These are phyloP conservation scores for Candida tibetensis DNA, from an alignment of 805 yeast species.

Conservation along the genomic window DNA sequence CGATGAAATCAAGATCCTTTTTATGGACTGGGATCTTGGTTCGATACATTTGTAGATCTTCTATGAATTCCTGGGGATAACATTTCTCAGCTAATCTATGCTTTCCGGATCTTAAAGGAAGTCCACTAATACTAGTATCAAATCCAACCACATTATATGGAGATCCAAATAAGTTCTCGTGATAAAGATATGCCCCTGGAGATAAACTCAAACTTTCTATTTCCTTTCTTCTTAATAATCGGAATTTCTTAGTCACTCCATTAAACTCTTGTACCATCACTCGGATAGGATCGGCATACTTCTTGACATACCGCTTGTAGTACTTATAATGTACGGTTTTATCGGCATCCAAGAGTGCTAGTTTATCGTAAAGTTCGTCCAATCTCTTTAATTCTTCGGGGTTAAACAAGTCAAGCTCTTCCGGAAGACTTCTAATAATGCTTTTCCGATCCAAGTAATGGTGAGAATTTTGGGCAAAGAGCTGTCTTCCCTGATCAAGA, in stretches of 20 bases:
- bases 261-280: conserved; percentile 32
- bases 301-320: conserved; percentile 30
- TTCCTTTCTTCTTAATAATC: conserved; percentile 35
- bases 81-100: conserved; percentile 18
- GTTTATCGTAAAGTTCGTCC: conserved; percentile 28
- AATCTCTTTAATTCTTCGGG: conserved; percentile 28
- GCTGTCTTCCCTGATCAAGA: conserved; percentile 35
- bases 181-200: conserved; percentile 28
- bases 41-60: conserved; percentile 32
- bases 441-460: conserved; percentile 34
- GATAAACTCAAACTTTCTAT: conserved; percentile 24
- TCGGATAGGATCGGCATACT: conserved; percentile 30
- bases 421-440: conserved; percentile 31
- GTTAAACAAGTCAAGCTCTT: conserved; percentile 32
- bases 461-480: conserved; percentile 31
- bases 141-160: conserved; percentile 43
- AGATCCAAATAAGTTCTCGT: conserved; percentile 25
- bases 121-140: conserved; percentile 37
- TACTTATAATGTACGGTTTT: conserved; percentile 36
- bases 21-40: conserved; percentile 31
- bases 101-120: conserved; percentile 31
- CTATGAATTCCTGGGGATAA: conserved; percentile 39
- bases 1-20: conserved; percentile 35
- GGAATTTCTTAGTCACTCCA: conserved; percentile 37
- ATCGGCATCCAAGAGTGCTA: conserved; percentile 36